Base-by-base conservation (phyloP, 1,284 basidiomycete genomes). In the Trametes polyzona region DNA sequence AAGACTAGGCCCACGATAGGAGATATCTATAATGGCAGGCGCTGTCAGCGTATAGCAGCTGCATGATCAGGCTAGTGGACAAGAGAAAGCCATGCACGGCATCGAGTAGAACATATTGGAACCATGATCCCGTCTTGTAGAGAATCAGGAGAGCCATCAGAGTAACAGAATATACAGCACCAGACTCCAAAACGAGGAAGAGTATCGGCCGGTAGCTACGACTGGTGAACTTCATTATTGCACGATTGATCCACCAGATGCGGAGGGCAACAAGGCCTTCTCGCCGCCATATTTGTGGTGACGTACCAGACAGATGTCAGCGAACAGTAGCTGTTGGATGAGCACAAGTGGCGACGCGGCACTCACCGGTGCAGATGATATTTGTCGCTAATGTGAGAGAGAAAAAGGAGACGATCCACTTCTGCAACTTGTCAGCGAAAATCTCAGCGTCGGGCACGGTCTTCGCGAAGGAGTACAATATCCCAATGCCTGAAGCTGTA, bases 121-220 rank as follows among this genome's bases (percentile, higher is more conserved):
- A 71, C 67, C 71, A 76, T 7, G 69, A 72, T 21, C 69, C 64
- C 8, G 62, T 59, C 47, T 71, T 65, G 61, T 74, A 77, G 11
- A 74, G 58, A 17, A 74, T 65, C 9, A 77, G 66, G 21, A 78
- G 63, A 7, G 65, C 59, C 23, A 73, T 61, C 14, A 76, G 67
- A 3, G 72, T 72, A 23, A 61, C 64, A 1, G 74, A 76, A 58
- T 77, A 77, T 17, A 78, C 71, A 4, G 72, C 70, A n/a, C 77
- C 76, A n/a, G 75, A 76, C 58, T 77, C 77, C 35, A 78, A 64
- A 24, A 78, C 69, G 23, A 77, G 68, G 33, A 73, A 62, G 35
- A 74, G 16, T 66, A 44, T 74, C 57, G 7, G 74, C 68, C 23
- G 61, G 62, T 48, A 75, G 57, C 48, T 65, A 23, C 65, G 46